Percentiles rank a stretch among this genome's conserved stretches.
Conservation (phyloP, 768 basidiomycete species). For the Tubosaeta sp. region DNA sequence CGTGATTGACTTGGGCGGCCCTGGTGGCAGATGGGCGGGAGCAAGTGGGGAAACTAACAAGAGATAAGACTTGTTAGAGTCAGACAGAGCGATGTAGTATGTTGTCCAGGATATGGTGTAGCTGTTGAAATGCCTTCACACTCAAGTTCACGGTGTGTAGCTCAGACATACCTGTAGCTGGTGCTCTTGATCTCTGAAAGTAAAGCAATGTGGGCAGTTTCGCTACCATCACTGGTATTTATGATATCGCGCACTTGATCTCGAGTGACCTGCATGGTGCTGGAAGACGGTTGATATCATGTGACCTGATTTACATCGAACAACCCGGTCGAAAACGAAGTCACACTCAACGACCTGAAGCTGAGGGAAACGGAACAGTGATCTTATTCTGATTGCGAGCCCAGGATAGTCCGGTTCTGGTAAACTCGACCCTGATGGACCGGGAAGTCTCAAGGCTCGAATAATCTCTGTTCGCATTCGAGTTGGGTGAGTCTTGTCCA, state of each 20-base stretch:
- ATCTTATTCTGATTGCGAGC: no score
- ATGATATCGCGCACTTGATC: slow-evolving; percentile 32
- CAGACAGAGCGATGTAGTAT: slow-evolving; percentile 26
- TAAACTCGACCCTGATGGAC: no score
- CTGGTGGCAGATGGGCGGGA: slow-evolving; percentile 7
- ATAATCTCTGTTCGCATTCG: no score
- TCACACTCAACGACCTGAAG: no score
- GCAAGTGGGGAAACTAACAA: slow-evolving; percentile 19
- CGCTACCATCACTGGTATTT: slow-evolving; percentile 18
- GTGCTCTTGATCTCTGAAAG: slow-evolving; percentile 21
- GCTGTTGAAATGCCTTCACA: slow-evolving; percentile 11
- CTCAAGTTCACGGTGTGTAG: background rate
- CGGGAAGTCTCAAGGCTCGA: no score
- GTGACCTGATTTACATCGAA: no score
- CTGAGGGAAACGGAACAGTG: no score
- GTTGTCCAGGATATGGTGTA: slow-evolving; percentile 24
- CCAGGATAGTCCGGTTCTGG: no score
- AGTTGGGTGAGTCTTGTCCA: no score
- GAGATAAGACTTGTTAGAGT: slow-evolving; percentile 25
- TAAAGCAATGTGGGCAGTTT: slow-evolving; percentile 9
- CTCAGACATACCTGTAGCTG: slow-evolving; percentile 29
- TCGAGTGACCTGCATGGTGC: slow-evolving; percentile 18
- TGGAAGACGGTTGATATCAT: no score
- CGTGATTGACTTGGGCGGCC: slow-evolving; percentile 20
- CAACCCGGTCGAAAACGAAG: no score